These are phyloP conservation scores for Pythium biforme DNA, from an alignment of 352 stramenopile species.

Conservation along the genomic window DNA sequence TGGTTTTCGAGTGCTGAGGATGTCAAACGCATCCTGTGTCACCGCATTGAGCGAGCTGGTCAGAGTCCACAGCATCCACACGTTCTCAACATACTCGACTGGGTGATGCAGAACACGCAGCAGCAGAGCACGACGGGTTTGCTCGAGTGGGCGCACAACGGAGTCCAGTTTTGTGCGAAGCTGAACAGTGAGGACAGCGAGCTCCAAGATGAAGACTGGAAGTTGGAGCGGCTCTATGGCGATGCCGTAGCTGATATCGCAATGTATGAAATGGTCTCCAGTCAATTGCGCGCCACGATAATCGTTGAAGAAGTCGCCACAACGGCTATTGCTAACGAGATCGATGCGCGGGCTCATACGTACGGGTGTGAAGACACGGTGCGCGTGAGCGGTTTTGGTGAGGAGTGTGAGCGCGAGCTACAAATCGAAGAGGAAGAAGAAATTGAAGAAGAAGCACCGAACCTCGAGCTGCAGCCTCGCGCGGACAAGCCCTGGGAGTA, in stretches of 20 bases:
- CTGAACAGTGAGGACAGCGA: constrained; percentile 23
- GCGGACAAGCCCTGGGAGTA: constrained; percentile 22
- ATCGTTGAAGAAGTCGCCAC: constrained; percentile 6
- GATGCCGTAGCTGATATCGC: background rate
- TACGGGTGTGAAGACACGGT: constrained; percentile 40
- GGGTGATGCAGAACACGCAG: constrained; percentile 86
- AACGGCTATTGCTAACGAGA: constrained; percentile 1
- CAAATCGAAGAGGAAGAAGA: constrained; percentile 41
- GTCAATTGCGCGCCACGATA: background rate
- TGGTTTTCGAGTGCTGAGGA: constrained; percentile 68
- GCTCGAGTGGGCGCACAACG: constrained; percentile 75
- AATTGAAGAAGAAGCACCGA: constrained; percentile 23
- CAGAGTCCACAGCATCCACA: background rate
- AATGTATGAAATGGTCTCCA: constrained; percentile 7
- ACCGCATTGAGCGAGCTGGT: background rate
- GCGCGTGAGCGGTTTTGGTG: constrained; percentile 35
- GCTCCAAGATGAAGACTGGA: constrained; percentile 33
- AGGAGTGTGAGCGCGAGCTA: constrained; percentile 56
- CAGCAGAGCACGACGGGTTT: constrained; percentile 51
- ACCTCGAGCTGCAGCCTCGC: background rate
- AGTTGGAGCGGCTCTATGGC: background rate
- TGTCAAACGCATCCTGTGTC: constrained; percentile 45
- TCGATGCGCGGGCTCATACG: constrained; percentile 11
- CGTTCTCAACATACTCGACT: constrained; percentile 51
- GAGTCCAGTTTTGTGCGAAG: constrained; percentile 51